Evolutionary conservation across 306 rosid species (phyloP), one percentile per base, ranked within the genome.

Genomic region (Corylus americana): DNA sequence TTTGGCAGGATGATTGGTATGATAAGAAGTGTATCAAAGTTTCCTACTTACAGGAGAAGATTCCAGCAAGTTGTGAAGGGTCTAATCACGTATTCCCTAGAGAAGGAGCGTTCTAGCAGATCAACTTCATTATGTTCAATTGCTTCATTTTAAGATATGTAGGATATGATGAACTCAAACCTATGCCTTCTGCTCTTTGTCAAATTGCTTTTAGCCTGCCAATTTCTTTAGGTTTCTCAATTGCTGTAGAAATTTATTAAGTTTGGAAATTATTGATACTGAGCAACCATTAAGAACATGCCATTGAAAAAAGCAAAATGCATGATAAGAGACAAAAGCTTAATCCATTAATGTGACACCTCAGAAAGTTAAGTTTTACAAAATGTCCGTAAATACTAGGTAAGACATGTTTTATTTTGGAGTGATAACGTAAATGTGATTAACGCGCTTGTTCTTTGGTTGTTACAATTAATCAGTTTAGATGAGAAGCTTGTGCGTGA

Each of bases 1-100:
- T 31, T 79, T 81, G 79, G 53, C 78, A 93, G 98, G 94, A 91
- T 93, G 98, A 82, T 85, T 71, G 98, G 98, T 78, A 88, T 93
- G 88, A 49, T 78, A 70, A 88, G 89, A 79, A 88, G 97, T 51
- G 71, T 86, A 48, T 83, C 98, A 18, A 91, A 87, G 84, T 78
- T 93, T 62, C 98, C 97, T 12, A 93, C 98, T 10, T 90, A 91
- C 73, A 83, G 94, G 74, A 86, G 98, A 81, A 88, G 78, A 77
- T 93, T 79, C 81, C 90, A 87, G 0, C 92, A 87, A 7, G 82
- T 93, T 12, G 93, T 90, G 82, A 93, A 93, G 88, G 86, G 74
- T 47, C 59, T 93, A 20, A 53, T 86, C 3, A 7, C 89, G 18
- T 64, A 89, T 79, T 83, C 80, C 31, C 7, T 49, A 16, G 86